A percentile compares a stretch with the other conserved stretches of the same genome.
phyloP scores from a whole-genome alignment of 371 early-diverging fungal species.

The Mortierella sp. region DNA sequence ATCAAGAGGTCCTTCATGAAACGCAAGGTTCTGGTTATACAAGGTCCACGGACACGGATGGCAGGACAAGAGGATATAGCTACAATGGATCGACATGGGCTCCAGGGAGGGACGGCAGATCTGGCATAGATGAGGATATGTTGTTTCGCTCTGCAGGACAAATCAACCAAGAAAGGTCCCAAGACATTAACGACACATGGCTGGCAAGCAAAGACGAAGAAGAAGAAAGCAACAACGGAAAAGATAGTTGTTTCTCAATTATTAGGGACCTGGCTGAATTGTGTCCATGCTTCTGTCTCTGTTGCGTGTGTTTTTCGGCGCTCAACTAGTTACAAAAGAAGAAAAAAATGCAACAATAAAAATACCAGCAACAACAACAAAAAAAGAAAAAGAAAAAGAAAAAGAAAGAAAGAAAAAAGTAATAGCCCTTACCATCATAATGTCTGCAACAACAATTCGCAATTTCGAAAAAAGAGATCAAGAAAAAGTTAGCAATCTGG shows the following conservation, averaged over 20 bases:
- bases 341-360: background rate
- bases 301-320: slow-evolving; percentile 14
- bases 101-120: slow-evolving; percentile 1
- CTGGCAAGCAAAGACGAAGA: background rate
- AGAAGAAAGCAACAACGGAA: background rate
- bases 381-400: no score
- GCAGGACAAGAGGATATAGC: slow-evolving; percentile 11
- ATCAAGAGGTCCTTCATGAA: slow-evolving; percentile 28
- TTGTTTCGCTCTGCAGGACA: slow-evolving; percentile 26
- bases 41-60: slow-evolving; percentile 6
- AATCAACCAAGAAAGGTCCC: slow-evolving; percentile 23
- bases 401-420: slow-evolving; percentile 6
- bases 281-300: slow-evolving; percentile 32
- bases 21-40: slow-evolving; percentile 18
- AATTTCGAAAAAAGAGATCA: slow-evolving; percentile 35
- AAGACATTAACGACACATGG: background rate
- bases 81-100: slow-evolving; percentile 6
- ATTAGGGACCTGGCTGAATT: slow-evolving; percentile 18
- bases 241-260: background rate
- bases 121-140: slow-evolving; percentile 14
- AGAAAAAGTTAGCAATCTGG: slow-evolving; percentile 21
- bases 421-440: slow-evolving; percentile 3
- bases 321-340: background rate
- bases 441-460: slow-evolving; percentile 27
- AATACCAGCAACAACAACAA: no score